Evolutionary conservation across 176 grass and related monocot species (phyloP), one percentile per base, ranked within the genome.

Genomic region (Oryza meyeriana): DNA sequence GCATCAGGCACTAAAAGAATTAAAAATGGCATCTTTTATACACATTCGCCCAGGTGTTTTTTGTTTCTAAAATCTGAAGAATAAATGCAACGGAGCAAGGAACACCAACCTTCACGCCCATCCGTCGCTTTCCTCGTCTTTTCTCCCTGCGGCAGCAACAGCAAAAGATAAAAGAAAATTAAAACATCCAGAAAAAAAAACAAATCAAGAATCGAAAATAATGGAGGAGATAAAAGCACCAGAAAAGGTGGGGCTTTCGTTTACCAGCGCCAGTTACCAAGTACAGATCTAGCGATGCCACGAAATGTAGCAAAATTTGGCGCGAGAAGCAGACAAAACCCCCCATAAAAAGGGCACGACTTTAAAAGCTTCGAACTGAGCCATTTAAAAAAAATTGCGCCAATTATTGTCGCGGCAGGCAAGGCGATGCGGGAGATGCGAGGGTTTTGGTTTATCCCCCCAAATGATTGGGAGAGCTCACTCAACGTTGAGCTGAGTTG

Each of bases 111-210:
- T 94, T 89, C 75, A 75, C 78, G 59, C 78, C 80, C 87, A 94
- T 92, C 87, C 84, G 81, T 99, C 91, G 80, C 93, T 95, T 91
- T 99, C 96, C 90, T 95, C 58, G 74, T 79, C 79, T 77, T 84
- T 88, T 80, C 84, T 44, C 76, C 85, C 86, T 89, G 87, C 83
- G 70, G 81, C 67, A 84, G 36, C 42, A 63, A 34, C 70, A 66
- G 44, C 57, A 76, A 61, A 83, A 67, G 58, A 36, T 77, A 71
- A 72, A 77, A 28, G 11, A 66, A n/a, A 84, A 62, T 36, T 69
- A 28, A 68, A 82, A 65, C 42, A 77, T 52, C 11, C 14, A 22
- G n/a, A 62, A 71, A 58, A 65, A 45, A 67, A 79, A 81, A 73
- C 50, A 79, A 20, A n/a, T 73, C 16, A 66, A 40, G 69, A 69